Evolutionary conservation across 1,284 basidiomycete genomes (phyloP).

Genomic region (Wallemia ichthyophaga): DNA sequence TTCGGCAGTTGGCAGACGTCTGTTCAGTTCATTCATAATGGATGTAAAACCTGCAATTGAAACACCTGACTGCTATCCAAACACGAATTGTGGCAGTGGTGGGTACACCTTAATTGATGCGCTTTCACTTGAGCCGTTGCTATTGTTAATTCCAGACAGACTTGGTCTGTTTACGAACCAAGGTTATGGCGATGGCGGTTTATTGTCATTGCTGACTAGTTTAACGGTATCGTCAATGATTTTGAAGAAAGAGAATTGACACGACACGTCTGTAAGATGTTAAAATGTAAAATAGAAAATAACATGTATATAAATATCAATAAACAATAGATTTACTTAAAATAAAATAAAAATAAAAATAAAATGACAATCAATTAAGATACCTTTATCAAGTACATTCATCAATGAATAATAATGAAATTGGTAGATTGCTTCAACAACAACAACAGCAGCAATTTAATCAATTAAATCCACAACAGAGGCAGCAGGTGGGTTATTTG

Average conservation of each 20-base stretch:
- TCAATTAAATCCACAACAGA: neutral
- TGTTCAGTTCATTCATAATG: neutral
- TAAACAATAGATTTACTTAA: no score
- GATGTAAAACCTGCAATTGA: neutral
- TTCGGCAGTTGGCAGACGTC: neutral
- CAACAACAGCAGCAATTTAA: slow-evolving; percentile 1
- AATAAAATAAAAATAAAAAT: no score
- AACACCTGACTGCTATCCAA: neutral
- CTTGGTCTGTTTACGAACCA: neutral
- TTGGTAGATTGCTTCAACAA: neutral
- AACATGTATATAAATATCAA: no score
- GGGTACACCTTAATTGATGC: neutral
- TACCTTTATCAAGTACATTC: neutral
- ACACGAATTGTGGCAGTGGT: neutral
- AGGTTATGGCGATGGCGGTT: neutral
- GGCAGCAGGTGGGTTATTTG: neutral
- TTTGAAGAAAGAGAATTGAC: no score
- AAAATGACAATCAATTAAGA: no score
- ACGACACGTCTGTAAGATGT: no score
- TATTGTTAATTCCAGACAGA: no score
- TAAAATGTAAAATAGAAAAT: no score
- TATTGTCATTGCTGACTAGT: neutral
- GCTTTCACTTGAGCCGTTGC: neutral
- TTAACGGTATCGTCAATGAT: neutral
- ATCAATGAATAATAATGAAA: neutral